Evolutionary conservation across 1,284 basidiomycete genomes (phyloP), one percentile per base, ranked within the genome.

Genomic region (Laetiporus sulphureus): DNA sequence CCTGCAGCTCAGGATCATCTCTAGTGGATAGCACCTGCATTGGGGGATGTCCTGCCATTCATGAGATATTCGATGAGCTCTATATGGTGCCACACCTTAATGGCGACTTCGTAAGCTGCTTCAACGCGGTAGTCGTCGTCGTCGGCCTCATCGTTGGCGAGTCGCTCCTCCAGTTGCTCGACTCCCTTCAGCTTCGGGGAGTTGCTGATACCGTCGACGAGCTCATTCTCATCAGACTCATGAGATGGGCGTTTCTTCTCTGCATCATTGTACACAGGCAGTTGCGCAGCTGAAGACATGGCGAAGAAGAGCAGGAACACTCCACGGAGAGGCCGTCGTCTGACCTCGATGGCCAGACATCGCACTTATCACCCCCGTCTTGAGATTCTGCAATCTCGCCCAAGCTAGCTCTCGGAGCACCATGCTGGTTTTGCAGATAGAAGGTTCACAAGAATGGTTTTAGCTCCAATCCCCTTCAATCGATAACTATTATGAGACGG

Each of bases 111-210:
- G 38, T 59, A 60, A 2, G 63, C 62, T 40, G 64, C 58, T 33
- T 57, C 44, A 25, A 65, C 58, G 33, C 57, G 56, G 46, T 61
- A 64, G 49, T 64, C 60, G n/a, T 58, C 55, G n/a, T 59, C 56
- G 24, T 49, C 42, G 11, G 57, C 57, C 38, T 60, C 55, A 42
- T 63, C 57, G 32, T 55, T 52, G 30, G 57, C 50, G 36, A 62
- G 68, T 6, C 69, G 64, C 21, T 63, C 59, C 44, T 66, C 59
- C 46, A 63, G 72, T 30, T 55, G 57, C 43, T 60, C 58, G 43
- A 60, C 53, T 38, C 58, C 58, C 48, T 56, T 55, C 19, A 55
- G 51, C 37, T 55, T 49, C 46, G 52, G 54, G 19, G 32, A 34
- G 19, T 45, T 39, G 13, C 16, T 35, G 30, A 31, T 20, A 12